Base-by-base conservation (phyloP, 192 early-diverging fungal genomes). In the Mortierella antarctica region DNA sequence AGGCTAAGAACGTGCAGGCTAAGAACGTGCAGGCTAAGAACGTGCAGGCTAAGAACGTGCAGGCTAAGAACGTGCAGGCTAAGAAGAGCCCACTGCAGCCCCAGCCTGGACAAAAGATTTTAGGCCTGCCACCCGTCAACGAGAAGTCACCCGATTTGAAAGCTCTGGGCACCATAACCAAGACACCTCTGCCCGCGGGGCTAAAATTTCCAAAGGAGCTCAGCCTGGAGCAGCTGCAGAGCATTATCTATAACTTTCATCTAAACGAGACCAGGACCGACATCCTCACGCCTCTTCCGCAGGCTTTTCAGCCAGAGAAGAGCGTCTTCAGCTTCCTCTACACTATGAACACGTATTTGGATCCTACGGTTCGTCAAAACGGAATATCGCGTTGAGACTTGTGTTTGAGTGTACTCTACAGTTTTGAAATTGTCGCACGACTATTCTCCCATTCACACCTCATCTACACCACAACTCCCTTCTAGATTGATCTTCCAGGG, bases 261-360 rank as follows among this genome's bases (percentile, higher is more conserved):
- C 47, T 10, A 54, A 53, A 78, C 11, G 75, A 78, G 63, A 78
- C 75, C 0, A 10, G 75, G 51, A 78, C 68, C 8, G 75, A 78
- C 48, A 18, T 78, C 7, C 46, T 57, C 53, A 42, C 75, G 3
- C 31, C 41, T 10, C 51, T 70, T 1, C 75, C 75, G 0, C 15
- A 65, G 62, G 57, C 54, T 17, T 78, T 78, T 61, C 62, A 78
- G 50, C 57, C 75, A 7, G 46, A 64, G 4, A 78, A 78, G 50
- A 78, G 75, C 52, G 53, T 78, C 46, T 78, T 65, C 17, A 66
- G 68, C 39, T 78, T 71, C 17, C 47, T 78, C 5, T 78, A 78
- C 42, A 53, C 65, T 13, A 65, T 78, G 44, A 71, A 78, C 21
- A 48, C 45, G 1, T 78, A 57, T 44, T 65, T 23, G 44, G 75